These are phyloP conservation scores for Neofusicoccum sp. DNA, from an alignment of 2,329 filamentous ascomycete genomes.

Conservation along the genomic window DNA sequence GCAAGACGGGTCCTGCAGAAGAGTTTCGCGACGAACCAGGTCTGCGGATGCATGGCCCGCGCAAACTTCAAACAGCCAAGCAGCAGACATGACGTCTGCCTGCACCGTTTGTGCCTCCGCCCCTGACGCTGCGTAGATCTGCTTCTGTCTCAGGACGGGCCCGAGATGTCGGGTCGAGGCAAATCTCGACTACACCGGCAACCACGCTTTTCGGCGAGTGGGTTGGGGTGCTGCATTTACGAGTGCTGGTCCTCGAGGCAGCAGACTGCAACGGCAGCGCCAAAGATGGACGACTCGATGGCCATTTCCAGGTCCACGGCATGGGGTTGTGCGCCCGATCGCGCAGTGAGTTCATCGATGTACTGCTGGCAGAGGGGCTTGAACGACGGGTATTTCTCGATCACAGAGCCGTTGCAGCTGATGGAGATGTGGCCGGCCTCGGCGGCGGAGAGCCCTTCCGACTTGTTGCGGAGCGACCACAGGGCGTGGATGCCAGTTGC, in stretches of 20 bases:
- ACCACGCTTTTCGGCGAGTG: not conserved
- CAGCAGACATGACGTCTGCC: not conserved
- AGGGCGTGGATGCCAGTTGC: slow-evolving; percentile 62
- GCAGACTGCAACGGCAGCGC: slow-evolving; percentile 66
- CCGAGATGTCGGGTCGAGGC: slow-evolving; percentile 1
- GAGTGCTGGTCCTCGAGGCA: slow-evolving; percentile 32
- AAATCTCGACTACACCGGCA: not conserved
- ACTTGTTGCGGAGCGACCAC: slow-evolving; percentile 54
- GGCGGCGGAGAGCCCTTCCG: slow-evolving; percentile 43
- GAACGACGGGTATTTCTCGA: slow-evolving; percentile 75
- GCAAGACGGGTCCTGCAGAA: slow-evolving; percentile 13
- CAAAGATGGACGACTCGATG: slow-evolving; percentile 71
- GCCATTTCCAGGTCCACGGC: slow-evolving; percentile 61
- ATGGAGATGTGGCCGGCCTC: slow-evolving; percentile 47
- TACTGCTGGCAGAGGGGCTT: slow-evolving; percentile 60
- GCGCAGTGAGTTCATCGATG: slow-evolving; percentile 56
- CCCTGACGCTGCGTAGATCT: not conserved
- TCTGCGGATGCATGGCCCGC: slow-evolving; percentile 6
- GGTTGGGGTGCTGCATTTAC: not conserved
- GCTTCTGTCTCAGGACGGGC: not conserved
- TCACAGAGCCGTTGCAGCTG: slow-evolving; percentile 77
- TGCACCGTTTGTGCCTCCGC: slow-evolving; percentile 6
- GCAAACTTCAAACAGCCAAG: slow-evolving; percentile 5
- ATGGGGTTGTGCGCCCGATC: slow-evolving; percentile 38
- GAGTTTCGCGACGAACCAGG: slow-evolving; percentile 4